Percentiles rank a stretch among this genome's conserved stretches.
phyloP scores from a whole-genome alignment of 352 stramenopile species.

The Aphanomyces cochlioides region DNA sequence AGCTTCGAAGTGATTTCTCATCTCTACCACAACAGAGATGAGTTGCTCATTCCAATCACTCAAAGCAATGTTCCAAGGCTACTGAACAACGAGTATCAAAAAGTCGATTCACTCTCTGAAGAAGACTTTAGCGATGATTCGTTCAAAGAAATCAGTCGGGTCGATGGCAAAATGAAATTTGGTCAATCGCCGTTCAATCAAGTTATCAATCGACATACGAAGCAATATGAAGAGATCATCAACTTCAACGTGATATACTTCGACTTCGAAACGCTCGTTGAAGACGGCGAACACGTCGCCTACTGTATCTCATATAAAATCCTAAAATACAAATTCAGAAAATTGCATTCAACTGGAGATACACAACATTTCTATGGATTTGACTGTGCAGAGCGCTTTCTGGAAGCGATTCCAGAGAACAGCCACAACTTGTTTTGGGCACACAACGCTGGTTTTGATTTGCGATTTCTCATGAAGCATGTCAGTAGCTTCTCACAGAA shows the following conservation, averaged over 20 bases:
- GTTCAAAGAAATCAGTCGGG: slow-evolving; percentile 25
- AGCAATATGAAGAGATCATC: too few species aligned
- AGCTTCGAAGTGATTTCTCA: slow-evolving; percentile 34
- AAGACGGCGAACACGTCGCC: slow-evolving; percentile 19
- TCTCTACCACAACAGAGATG: slow-evolving; percentile 33
- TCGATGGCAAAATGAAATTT: slow-evolving; percentile 4
- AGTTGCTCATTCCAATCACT: slow-evolving; percentile 26
- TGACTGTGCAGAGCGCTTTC: slow-evolving; percentile 23
- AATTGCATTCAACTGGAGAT: not conserved
- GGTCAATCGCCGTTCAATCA: slow-evolving; percentile 17
- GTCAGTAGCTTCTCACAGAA: slow-evolving; percentile 15
- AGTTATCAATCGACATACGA: slow-evolving; percentile 6
- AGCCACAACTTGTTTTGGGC: slow-evolving; percentile 28
- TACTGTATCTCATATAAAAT: slow-evolving; percentile 29
- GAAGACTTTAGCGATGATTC: slow-evolving; percentile 19
- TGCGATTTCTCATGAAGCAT: slow-evolving; percentile 30
- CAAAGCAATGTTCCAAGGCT: slow-evolving; percentile 19
- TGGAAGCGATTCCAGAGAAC: slow-evolving; percentile 23
- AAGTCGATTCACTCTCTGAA: slow-evolving; percentile 10
- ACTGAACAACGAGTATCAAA: slow-evolving; percentile 31
- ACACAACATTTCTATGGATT: slow-evolving; percentile 31
- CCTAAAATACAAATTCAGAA: not conserved
- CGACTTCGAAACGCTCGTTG: slow-evolving; percentile 28
- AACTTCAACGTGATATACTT: slow-evolving; percentile 29
- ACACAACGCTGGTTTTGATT: slow-evolving; percentile 32